Base-by-base conservation (phyloP, 2,329 filamentous ascomycete genomes). In the Dactylonectria macrodidyma region DNA sequence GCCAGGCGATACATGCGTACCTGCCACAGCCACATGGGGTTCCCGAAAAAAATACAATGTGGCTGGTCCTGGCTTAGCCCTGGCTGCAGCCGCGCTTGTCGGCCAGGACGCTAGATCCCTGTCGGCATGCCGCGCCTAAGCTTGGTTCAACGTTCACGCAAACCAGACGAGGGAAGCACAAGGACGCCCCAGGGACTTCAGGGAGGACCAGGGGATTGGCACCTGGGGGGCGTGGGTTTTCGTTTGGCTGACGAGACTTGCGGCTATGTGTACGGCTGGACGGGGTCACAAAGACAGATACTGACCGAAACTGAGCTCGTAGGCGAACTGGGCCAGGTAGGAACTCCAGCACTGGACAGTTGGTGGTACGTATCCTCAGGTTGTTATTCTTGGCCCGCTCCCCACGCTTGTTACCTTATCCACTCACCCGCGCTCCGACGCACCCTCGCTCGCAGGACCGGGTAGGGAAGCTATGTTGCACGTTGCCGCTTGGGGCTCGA, bases 61-160 rank as follows among this genome's bases (percentile, higher is more conserved):
- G 74, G 74, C 74, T 76, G 68, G 65, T 56, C 61, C 63, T 44
- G 64, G 59, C 47, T 48, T 55, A 48, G 52, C 57, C 67, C 64
- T 67, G 68, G 63, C 65, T 72, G 67, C 74, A 75, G 73, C 66
- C 71, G 68, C 68, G 68, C 68, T 71, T 71, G 66, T 70, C 54
- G 44, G 34, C 36, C 12, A 59, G 47, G 62, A 67, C 72, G 71
- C 66, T 70, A 70, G 67, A 75, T 69, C 74, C 74, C 68, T 75
- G 74, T 73, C 73, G 67, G 71, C 59, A 75, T 75, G 66, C 71
- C 74, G 74, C 74, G 74, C 56, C 74, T 76, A 76, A 76, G 74
- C 72, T 76, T 76, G 73, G 74, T 75, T 76, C 74, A 76, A 76
- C 74, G 74, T 76, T 66, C 73, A 65, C 73, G 65, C 70, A 74